Evolutionary conservation across 176 grass and related monocot genomes (phyloP), one percentile per base, ranked within the genome.

Genomic region (Avena eriantha): DNA sequence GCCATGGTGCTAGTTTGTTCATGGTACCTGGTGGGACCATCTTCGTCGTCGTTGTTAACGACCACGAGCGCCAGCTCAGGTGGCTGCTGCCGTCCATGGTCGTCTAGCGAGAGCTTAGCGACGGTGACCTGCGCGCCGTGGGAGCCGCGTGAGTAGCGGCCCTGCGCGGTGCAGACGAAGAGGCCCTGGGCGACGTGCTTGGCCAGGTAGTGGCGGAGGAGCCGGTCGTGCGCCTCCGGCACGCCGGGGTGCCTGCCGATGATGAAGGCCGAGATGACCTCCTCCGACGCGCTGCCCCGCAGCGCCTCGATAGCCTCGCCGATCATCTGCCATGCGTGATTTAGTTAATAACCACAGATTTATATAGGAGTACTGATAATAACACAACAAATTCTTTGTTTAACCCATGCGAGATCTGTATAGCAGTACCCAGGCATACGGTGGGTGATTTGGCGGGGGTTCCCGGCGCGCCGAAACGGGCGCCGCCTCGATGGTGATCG

Each of bases 121-220:
- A 65, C 24, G 61, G 61, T 65, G 61, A 65, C 61, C 11, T 65
- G 61, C 11, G 24, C 24, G 61, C 4, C 24, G 61, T 15, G 39
- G 1, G 39, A 11, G 12, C 18, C n/a, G 83, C 12, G 41, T 63
- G 76, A 39, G 82, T 63, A 77, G 83, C 69, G 56, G 73, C 90
- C 35, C 39, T 58, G 34, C 34, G 21, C 36, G 12, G 19, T 21
- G 79, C 54, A 13, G 70, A 53, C 22, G 82, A 91, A 75, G 51
- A 79, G 12, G 53, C 81, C 81, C 43, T 88, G 65, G n/a, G 54
- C 81, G 13, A 84, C 39, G 81, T 89, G 87, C 67, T 86, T 89
- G 67, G n/a, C 21, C 21, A 92, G 80, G 75, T 86, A 92, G 84
- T 89, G 77, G 58, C 39, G 74, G 39, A 89, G 74, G 17, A 92